Percentiles rank a stretch among this genome's conserved stretches.
Evolutionary conservation across 116 monocot species (phyloP).

Genomic region (Zostera marina): DNA sequence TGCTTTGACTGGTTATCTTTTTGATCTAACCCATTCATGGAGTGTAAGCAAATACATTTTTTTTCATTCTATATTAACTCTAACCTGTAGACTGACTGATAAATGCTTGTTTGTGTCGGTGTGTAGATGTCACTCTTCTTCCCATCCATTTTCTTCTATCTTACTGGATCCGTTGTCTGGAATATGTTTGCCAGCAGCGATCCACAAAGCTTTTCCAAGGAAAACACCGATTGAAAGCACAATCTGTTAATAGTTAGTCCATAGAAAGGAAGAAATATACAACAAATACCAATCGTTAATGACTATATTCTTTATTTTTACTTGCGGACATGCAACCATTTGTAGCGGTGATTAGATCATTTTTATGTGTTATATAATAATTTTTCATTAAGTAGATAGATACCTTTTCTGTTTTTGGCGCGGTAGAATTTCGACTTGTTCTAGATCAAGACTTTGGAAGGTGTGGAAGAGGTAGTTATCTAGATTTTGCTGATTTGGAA

Average conservation of each 20-base stretch:
- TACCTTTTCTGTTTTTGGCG: no score
- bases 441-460: no score
- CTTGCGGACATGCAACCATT: no score
- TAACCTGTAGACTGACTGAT: background rate
- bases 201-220: slow-evolving; percentile 59
- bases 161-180: slow-evolving; percentile 86
- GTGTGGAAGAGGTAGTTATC: no score
- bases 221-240: slow-evolving; percentile 5
- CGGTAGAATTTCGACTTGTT: no score
- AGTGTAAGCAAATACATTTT: slow-evolving; percentile 42
- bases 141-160: slow-evolving; percentile 92
- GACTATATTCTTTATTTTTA: no score
- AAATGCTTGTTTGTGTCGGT: background rate
- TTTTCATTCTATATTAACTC: background rate
- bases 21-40: slow-evolving; percentile 97
- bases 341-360: no score
- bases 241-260: background rate
- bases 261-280: no score
- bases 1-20: slow-evolving; percentile 74
- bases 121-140: slow-evolving; percentile 76
- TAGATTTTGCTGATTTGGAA: no score
- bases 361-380: no score
- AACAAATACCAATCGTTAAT: no score
- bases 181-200: slow-evolving; percentile 71
- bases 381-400: no score